These are phyloP conservation scores for Nitzschia putrida DNA, from an alignment of 108 stramenopile species.

Conservation along the genomic window DNA sequence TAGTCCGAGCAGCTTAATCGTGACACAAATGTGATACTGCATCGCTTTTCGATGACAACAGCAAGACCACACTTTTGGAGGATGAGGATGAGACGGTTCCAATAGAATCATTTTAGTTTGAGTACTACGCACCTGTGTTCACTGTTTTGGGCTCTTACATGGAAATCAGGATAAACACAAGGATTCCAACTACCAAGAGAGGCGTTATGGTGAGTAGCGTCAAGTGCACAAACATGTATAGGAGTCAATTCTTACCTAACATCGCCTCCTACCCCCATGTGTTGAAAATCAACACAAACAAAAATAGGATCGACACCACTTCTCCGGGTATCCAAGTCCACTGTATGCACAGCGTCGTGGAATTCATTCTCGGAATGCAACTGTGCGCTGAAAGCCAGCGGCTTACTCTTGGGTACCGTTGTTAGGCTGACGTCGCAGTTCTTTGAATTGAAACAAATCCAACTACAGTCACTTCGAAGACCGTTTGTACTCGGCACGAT, in stretches of 20 bases:
- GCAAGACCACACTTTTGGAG: too few relatives aligned
- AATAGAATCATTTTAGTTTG: too few relatives aligned
- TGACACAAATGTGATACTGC: too few relatives aligned
- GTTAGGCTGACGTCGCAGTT: conserved; percentile 25
- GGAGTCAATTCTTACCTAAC: conserved; percentile 17
- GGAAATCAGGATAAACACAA: conserved; percentile 47
- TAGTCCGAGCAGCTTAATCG: too few relatives aligned
- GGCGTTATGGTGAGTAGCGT: too few relatives aligned
- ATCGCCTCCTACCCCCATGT: conserved; percentile 66
- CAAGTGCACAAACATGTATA: too few relatives aligned
- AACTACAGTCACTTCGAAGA: conserved; percentile 50
- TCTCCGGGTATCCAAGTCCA: conserved; percentile 34
- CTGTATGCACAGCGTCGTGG: conserved; percentile 50
- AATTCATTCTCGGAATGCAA: conserved; percentile 44
- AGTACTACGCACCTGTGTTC: conserved; percentile 25
- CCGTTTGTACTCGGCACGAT: conserved; percentile 63
- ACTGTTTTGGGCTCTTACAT: conserved; percentile 32
- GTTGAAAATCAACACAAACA: conserved; percentile 52
- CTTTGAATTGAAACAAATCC: conserved; percentile 32
- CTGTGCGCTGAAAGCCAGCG: conserved; percentile 46
- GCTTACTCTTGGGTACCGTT: not conserved
- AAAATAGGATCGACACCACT: conserved; percentile 40
- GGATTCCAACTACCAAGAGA: conserved; percentile 59
- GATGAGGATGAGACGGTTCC: too few relatives aligned
- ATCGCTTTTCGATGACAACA: too few relatives aligned